Evolutionary conservation across 2,329 filamentous ascomycete species (phyloP).

Genomic region (Coniochaeta ligniaria): DNA sequence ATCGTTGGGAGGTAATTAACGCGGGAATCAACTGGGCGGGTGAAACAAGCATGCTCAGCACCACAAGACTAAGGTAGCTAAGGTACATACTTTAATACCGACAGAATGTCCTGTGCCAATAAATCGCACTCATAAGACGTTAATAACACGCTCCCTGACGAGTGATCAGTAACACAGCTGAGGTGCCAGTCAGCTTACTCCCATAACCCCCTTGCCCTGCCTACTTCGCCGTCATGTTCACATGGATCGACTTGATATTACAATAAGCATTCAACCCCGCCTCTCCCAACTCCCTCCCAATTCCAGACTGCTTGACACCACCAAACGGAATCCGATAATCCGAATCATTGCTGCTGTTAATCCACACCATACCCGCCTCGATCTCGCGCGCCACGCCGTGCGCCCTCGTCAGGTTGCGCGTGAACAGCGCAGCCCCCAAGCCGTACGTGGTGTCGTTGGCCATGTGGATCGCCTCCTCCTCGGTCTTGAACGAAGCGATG

Average conservation of each 20-base stretch:
- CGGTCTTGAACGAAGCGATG: conserved; percentile 24
- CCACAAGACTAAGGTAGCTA: no score
- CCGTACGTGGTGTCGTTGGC: conserved; percentile 46
- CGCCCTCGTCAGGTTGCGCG: conserved; percentile 40
- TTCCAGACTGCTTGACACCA: conserved; percentile 29
- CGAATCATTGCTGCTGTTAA: conserved; percentile 34
- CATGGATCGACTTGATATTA: conserved; percentile 27
- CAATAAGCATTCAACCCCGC: conserved; percentile 26
- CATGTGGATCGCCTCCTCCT: conserved; percentile 27
- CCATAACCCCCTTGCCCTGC: neutral
- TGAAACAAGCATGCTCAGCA: no score
- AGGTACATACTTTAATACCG: no score
- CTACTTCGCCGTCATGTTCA: conserved; percentile 22
- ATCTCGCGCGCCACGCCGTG: conserved; percentile 43
- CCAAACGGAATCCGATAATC: conserved; percentile 47
- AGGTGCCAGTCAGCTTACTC: no score
- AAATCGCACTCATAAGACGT: neutral
- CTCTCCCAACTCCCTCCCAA: conserved; percentile 28
- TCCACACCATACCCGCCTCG: conserved; percentile 47
- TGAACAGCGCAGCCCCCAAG: conserved; percentile 51
- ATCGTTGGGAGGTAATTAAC: no score
- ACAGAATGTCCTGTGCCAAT: neutral
- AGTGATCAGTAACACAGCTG: no score
- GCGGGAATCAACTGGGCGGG: no score
- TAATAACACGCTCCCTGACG: neutral